Evolutionary conservation across 2,329 filamentous ascomycete genomes (phyloP), one percentile per base, ranked within the genome.

Genomic region (Akanthomyces muscarius): DNA sequence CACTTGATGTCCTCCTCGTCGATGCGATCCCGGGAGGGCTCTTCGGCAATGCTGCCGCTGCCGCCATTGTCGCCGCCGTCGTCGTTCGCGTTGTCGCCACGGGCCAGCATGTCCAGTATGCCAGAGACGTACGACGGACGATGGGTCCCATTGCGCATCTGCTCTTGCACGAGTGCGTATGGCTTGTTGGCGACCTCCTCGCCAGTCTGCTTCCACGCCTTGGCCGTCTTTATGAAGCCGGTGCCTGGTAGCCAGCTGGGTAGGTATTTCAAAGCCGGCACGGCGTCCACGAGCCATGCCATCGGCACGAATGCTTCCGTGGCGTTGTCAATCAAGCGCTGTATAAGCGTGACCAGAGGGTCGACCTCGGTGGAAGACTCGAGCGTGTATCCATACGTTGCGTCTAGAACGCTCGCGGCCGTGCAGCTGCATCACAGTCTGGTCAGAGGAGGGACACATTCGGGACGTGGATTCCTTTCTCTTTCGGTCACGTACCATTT

Each of bases 311-410:
- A 56, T 16, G 53, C 53, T 1, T 4, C 5, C 5, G 28, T 56
- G 41, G 10, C 2, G 3, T 56, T 21, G 25, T 56, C 53, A 18
- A 56, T 5, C 18, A 45, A 4, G 52, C 62, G 55, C 5, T 67
- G 66, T 3, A 65, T 64, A 7, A 69, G 55, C 2, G 63, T 55
- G 4, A 70, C 65, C 5, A 70, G 53, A 5, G 63, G 62, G 30
- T 70, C 68, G 1, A 8, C 5, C 25, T 33, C 52, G 36, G 64
- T 59, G 21, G 64, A 44, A 14, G 65, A 63, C 42, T 67, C 68
- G 3, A 67, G 59, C 14, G 64, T 66, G 63, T 70, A 69, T n/a
- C 62, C 62, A 23, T 67, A 67, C 8, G 56, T 60, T 18, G 63
- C 63, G 18, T 66, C 66, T 36, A 64, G 52, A 11, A 64, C 41